phyloP scores from a whole-genome alignment of 2,329 filamentous ascomycete genomes.

The Penicillium paneum region DNA sequence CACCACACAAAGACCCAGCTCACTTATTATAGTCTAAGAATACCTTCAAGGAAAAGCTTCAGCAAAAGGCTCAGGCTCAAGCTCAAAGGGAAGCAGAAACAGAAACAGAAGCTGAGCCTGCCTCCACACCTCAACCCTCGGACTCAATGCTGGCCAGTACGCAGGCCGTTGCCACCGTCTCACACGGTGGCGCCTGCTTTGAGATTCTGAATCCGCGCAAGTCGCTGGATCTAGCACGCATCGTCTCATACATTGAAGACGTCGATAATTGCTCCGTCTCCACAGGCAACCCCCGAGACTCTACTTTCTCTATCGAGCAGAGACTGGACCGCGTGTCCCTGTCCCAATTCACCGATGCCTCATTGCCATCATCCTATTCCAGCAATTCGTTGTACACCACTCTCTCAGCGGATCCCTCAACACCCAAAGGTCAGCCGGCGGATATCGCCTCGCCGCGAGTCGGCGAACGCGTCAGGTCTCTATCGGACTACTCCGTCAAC shows the following conservation, averaged over 20 bases:
- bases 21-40: constrained; percentile 24
- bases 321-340: constrained; percentile 20
- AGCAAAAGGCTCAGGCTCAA: constrained; percentile 20
- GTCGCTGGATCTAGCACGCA: constrained; percentile 34
- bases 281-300: constrained; percentile 19
- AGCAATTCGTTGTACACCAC: constrained; percentile 20
- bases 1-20: constrained; percentile 10
- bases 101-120: constrained; percentile 4
- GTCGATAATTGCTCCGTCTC: constrained; percentile 28
- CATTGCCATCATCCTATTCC: constrained; percentile 24
- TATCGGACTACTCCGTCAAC: constrained; percentile 21
- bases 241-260: constrained; percentile 38
- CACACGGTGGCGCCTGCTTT: constrained; percentile 36
- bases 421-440: constrained; percentile 11
- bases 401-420: constrained; percentile 4
- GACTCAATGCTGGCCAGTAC: constrained; percentile 30
- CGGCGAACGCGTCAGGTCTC: constrained; percentile 18
- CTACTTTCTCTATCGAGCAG: constrained; percentile 20
- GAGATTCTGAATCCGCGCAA: constrained; percentile 40
- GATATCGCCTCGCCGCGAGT: constrained; percentile 20
- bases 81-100: constrained; percentile 14
- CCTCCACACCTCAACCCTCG: constrained; percentile 19
- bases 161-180: constrained; percentile 28
- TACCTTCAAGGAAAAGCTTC: constrained; percentile 33
- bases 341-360: constrained; percentile 25